Conservation (phyloP, 108 stramenopile genomes). For the Aurantiochytrium sp. region DNA sequence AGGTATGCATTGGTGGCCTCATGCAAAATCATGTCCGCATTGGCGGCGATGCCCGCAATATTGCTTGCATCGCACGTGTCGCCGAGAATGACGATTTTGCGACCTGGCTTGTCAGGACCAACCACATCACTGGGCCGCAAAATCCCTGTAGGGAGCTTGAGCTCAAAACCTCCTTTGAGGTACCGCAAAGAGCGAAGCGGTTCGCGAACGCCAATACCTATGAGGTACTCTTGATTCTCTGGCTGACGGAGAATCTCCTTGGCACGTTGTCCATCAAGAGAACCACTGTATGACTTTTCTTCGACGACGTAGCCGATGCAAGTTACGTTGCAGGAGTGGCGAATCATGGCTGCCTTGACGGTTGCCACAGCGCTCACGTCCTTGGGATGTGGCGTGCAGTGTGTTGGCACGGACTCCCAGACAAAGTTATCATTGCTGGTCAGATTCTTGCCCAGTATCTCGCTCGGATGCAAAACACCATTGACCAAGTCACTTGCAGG, state of each 20-base stretch:
- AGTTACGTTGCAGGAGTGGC: not conserved
- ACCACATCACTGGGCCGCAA: not conserved
- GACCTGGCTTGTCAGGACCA: not conserved
- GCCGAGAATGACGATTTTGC: slow-evolving; percentile 26
- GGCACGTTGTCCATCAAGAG: not conserved
- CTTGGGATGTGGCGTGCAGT: not conserved
- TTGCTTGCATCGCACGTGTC: slow-evolving; percentile 19
- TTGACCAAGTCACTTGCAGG: not conserved
- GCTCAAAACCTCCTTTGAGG: not conserved
- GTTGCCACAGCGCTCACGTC: not conserved
- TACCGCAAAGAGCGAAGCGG: not conserved
- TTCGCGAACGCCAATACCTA: not conserved
- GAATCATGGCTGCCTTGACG: not conserved
- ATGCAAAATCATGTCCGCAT: slow-evolving; percentile 23
- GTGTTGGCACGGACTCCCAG: not conserved
- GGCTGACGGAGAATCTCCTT: not conserved
- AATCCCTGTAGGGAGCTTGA: not conserved
- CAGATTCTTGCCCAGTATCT: not conserved
- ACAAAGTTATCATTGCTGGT: not conserved
- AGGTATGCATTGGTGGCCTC: slow-evolving; percentile 30
- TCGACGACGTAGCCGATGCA: not conserved
- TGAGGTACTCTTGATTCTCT: not conserved
- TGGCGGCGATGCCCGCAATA: not conserved
- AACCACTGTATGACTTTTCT: not conserved
- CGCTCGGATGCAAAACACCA: not conserved